These are phyloP conservation scores for Paramecium biaurelia DNA, from an alignment of 73 alveolate species.

Conservation along the genomic window DNA sequence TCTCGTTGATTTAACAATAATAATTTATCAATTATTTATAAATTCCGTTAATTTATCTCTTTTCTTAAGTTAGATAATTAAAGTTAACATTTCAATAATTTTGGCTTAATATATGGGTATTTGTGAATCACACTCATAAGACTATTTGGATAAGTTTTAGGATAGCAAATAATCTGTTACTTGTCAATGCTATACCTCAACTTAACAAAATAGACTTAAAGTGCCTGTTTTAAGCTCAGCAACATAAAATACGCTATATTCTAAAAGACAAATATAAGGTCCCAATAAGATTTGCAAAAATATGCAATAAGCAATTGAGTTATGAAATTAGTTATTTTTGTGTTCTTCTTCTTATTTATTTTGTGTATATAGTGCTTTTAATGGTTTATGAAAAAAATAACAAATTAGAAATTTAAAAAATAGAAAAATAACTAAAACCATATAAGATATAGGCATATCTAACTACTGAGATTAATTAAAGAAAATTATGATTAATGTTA, in stretches of 20 bases:
- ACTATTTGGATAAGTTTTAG: not conserved
- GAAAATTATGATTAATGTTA: no score
- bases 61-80: not conserved
- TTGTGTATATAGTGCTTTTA: not conserved
- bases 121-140: not conserved
- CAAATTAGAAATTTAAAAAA: not conserved
- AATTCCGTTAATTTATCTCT: not conserved
- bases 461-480: no score
- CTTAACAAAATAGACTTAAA: not conserved
- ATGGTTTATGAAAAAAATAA: not conserved
- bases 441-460: not conserved
- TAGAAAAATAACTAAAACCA: not conserved
- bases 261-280: not conserved
- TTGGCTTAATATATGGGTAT: not conserved
- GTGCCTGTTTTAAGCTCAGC: not conserved
- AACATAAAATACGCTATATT: not conserved
- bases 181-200: not conserved
- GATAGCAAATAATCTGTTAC: not conserved
- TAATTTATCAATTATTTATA: not conserved
- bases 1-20: not conserved
- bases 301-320: not conserved
- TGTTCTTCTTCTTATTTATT: not conserved
- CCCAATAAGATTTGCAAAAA: not conserved
- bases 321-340: not conserved
- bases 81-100: not conserved